A percentile compares a stretch with the other conserved stretches of the same genome.
phyloP scores from a whole-genome alignment of 169 alveolate genomes.

The Besnoitia besnoiti region DNA sequence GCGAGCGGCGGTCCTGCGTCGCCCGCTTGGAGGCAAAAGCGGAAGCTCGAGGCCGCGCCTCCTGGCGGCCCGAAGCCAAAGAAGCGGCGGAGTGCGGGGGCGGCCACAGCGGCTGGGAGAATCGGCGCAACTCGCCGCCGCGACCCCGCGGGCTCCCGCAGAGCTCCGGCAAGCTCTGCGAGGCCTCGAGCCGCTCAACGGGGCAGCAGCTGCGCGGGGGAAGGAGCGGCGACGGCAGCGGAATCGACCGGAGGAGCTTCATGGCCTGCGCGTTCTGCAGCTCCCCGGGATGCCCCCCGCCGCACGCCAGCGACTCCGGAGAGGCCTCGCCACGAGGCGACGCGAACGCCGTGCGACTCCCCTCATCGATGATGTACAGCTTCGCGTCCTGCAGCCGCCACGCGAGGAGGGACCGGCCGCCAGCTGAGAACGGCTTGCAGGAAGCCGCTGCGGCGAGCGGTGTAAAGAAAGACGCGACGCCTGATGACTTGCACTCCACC shows the following conservation, averaged over 20 bases:
- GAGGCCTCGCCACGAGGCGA: no score
- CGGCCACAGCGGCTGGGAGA: no score
- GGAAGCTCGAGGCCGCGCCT: no score
- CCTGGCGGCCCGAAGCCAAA: no score
- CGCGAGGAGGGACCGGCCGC: not conserved
- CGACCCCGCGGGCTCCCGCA: no score
- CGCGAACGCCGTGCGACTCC: not conserved
- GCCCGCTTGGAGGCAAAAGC: no score
- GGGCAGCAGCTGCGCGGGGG: not conserved
- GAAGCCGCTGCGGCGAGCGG: no score
- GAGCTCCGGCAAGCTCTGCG: not conserved
- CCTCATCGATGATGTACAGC: not conserved
- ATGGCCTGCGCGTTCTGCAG: not conserved
- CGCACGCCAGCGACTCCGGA: not conserved
- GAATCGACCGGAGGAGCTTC: conserved; percentile 9
- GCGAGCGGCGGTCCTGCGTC: no score
- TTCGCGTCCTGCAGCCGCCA: not conserved
- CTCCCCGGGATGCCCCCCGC: not conserved
- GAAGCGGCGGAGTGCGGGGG: no score
- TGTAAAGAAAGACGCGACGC: no score
- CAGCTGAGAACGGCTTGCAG: not conserved
- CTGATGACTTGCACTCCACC: no score
- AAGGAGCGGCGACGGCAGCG: conserved; percentile 9
- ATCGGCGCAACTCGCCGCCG: no score
- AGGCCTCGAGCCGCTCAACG: not conserved